These are phyloP conservation scores for Candida loeiensis DNA, from an alignment of 805 yeast genomes.

Conservation along the genomic window DNA sequence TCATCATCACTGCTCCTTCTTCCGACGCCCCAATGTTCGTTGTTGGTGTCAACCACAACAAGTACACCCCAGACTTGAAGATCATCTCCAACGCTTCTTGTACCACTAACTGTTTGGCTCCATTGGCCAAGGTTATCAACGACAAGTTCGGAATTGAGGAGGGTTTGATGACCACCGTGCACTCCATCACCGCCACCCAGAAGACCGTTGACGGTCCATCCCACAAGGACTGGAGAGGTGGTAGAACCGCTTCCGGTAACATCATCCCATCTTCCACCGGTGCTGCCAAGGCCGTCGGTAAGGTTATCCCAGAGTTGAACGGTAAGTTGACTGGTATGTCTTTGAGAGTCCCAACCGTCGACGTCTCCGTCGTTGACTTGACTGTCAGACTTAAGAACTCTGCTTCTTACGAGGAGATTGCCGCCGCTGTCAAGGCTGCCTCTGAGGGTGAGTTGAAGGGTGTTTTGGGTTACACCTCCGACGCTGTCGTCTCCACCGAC, in stretches of 20 bases:
- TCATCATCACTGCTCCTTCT: constrained; percentile 33
- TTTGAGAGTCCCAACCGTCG: constrained; percentile 35
- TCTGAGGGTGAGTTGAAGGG: constrained; percentile 33
- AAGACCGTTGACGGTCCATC: constrained; percentile 38
- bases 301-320: constrained; percentile 35
- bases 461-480: constrained; percentile 34
- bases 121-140: constrained; percentile 35
- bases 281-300: constrained; percentile 38
- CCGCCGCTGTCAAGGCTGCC: constrained; percentile 29
- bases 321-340: constrained; percentile 37
- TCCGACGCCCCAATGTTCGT: constrained; percentile 37
- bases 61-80: constrained; percentile 31
- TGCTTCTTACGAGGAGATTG: constrained; percentile 32
- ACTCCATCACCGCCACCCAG: constrained; percentile 37
- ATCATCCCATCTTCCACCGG: constrained; percentile 37
- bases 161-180: constrained; percentile 37
- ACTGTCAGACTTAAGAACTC: constrained; percentile 30
- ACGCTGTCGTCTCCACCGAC: constrained; percentile 34
- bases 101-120: constrained; percentile 38
- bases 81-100: constrained; percentile 36
- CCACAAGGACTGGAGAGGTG: constrained; percentile 40
- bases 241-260: constrained; percentile 36
- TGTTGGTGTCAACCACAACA: constrained; percentile 33
- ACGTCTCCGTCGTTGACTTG: constrained; percentile 36
- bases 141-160: constrained; percentile 34